Conservation (phyloP, 805 yeast genomes). For the Lipomyces kockii region DNA sequence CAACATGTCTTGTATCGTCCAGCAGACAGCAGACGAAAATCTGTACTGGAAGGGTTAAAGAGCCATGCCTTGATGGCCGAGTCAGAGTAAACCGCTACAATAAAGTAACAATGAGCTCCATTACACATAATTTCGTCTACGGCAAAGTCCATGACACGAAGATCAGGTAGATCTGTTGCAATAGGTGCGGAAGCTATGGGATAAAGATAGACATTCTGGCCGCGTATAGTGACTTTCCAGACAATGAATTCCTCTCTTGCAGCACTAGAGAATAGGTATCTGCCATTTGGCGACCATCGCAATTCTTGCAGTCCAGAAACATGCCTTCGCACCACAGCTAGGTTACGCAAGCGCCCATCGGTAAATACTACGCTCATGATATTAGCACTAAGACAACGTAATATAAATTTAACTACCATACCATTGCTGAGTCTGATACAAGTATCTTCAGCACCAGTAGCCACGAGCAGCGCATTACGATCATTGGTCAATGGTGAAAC, state of each 20-base stretch:
- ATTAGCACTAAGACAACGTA: conserved; percentile 41
- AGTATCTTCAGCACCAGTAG: conserved; percentile 91
- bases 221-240: conserved; percentile 63
- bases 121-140: conserved; percentile 40
- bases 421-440: conserved; percentile 58
- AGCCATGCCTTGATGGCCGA: conserved; percentile 63
- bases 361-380: conserved; percentile 6
- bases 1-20: conserved; percentile 77
- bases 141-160: conserved; percentile 87
- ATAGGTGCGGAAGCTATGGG: conserved; percentile 62
- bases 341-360: conserved; percentile 53
- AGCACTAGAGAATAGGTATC: conserved; percentile 55
- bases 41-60: conserved; percentile 48
- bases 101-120: conserved; percentile 45
- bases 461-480: conserved; percentile 50
- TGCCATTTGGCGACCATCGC: conserved; percentile 51
- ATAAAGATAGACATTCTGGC: conserved; percentile 52
- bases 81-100: conserved; percentile 82
- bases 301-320: conserved; percentile 86
- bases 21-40: conserved; percentile 52
- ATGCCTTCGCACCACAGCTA: conserved; percentile 75
- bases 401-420: not conserved
- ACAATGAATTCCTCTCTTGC: conserved; percentile 84
- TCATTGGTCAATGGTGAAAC: conserved; percentile 49
- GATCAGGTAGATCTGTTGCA: conserved; percentile 67